Conservation (phyloP, 2,329 filamentous ascomycete species). For the Aspergillus fijiensis region DNA sequence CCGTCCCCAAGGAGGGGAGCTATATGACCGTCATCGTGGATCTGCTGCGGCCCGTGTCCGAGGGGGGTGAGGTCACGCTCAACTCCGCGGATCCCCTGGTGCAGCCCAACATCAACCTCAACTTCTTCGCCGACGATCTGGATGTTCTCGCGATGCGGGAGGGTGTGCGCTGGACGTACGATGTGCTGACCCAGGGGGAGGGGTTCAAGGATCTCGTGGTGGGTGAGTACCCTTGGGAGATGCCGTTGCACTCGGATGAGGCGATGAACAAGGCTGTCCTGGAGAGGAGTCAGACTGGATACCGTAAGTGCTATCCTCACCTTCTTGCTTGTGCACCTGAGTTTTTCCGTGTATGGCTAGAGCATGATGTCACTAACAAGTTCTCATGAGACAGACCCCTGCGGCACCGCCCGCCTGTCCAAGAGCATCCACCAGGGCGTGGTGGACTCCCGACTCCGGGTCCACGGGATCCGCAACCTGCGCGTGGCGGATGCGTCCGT, state of each 20-base stretch:
- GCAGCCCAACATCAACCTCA: slow-evolving; percentile 46
- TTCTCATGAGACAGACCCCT: slow-evolving; percentile 43
- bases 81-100: slow-evolving; percentile 40
- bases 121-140: slow-evolving; percentile 49
- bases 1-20: slow-evolving; percentile 45
- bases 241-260: slow-evolving; percentile 57
- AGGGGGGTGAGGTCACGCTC: slow-evolving; percentile 38
- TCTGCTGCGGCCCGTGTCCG: slow-evolving; percentile 51
- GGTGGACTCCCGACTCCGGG: slow-evolving; percentile 52
- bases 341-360: background rate
- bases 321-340: too few species aligned
- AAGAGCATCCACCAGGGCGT: slow-evolving; percentile 54
- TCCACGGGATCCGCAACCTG: slow-evolving; percentile 55
- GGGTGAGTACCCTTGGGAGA: slow-evolving; percentile 58
- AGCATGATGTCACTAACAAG: background rate
- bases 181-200: slow-evolving; percentile 58
- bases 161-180: slow-evolving; percentile 55
- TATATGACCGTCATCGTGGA: slow-evolving; percentile 60
- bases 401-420: slow-evolving; percentile 55
- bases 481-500: slow-evolving; percentile 58
- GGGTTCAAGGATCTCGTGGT: slow-evolving; percentile 50
- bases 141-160: slow-evolving; percentile 60
- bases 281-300: slow-evolving; percentile 57
- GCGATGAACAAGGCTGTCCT: slow-evolving; percentile 58
- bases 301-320: slow-evolving; percentile 17